Evolutionary conservation across 163 green algal species (phyloP).

Genomic region (Coccomyxa subellipsoidea): DNA sequence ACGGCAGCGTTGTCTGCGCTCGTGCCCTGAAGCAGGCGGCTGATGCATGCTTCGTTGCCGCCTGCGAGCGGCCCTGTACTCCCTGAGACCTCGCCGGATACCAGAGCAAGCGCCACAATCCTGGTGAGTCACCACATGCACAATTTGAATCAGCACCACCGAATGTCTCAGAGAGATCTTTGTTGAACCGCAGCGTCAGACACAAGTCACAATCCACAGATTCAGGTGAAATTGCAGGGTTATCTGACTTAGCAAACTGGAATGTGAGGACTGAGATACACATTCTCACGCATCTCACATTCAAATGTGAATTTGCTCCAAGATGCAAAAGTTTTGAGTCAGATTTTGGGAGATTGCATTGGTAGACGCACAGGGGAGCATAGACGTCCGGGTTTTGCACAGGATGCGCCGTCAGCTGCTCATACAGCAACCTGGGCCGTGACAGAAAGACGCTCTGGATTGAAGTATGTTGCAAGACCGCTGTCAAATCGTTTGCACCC

Average conservation of each 20-base stretch:
- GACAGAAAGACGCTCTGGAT: not conserved
- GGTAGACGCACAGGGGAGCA: not conserved
- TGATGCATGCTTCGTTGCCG: not conserved
- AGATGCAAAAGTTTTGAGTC: not conserved
- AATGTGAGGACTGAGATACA: not conserved
- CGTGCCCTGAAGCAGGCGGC: not conserved
- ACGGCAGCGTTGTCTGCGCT: not conserved
- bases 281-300: not conserved
- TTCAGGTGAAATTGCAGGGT: too few species aligned
- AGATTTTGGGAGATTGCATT: too few species aligned
- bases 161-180: too few species aligned
- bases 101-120: not conserved
- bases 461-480: not conserved
- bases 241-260: too few species aligned
- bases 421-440: not conserved
- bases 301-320: not conserved
- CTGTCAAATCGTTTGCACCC: not conserved
- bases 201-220: too few species aligned
- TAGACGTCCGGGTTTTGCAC: not conserved
- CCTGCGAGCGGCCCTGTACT: too few species aligned
- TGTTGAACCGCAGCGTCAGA: too few species aligned
- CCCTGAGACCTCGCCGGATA: not conserved
- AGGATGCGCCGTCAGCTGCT: not conserved
- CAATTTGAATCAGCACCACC: not conserved
- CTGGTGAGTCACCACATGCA: not conserved